Percentiles rank a stretch among this genome's conserved stretches.
Evolutionary conservation across 2,329 filamentous ascomycete species (phyloP).

Genomic region (Diaporthe longicolla): DNA sequence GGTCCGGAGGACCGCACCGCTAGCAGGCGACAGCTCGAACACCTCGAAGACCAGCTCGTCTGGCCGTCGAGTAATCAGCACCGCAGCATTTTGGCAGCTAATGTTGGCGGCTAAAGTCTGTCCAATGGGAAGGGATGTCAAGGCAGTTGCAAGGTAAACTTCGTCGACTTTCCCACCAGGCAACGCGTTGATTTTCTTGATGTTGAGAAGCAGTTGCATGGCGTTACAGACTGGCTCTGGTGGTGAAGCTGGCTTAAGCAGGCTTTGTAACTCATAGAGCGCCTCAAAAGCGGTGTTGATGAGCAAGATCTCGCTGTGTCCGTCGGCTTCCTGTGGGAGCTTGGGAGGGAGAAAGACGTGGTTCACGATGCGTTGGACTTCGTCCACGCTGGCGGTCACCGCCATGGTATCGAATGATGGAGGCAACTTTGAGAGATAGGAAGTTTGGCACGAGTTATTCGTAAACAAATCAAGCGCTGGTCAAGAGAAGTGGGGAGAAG

Average conservation of each 20-base stretch:
- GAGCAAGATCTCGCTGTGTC: conserved; percentile 37
- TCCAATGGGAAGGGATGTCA: conserved; percentile 6
- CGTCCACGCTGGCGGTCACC: background rate
- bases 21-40: conserved; percentile 22
- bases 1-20: background rate
- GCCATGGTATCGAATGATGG: background rate
- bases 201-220: background rate
- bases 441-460: background rate
- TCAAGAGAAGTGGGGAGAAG: background rate
- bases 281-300: background rate
- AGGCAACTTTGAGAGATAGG: background rate
- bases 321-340: conserved; percentile 57
- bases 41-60: conserved; percentile 21
- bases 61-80: conserved; percentile 9
- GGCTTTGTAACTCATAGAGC: background rate
- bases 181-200: background rate
- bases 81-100: conserved; percentile 16
- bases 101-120: conserved; percentile 1
- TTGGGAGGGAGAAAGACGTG: conserved; percentile 65
- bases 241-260: background rate
- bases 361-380: conserved; percentile 49
- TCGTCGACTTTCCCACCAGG: conserved; percentile 16
- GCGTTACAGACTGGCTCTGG: background rate
- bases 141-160: background rate
- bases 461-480: background rate